Conservation (phyloP, 495 filamentous ascomycete species). For the Penicillium cataractarum region DNA sequence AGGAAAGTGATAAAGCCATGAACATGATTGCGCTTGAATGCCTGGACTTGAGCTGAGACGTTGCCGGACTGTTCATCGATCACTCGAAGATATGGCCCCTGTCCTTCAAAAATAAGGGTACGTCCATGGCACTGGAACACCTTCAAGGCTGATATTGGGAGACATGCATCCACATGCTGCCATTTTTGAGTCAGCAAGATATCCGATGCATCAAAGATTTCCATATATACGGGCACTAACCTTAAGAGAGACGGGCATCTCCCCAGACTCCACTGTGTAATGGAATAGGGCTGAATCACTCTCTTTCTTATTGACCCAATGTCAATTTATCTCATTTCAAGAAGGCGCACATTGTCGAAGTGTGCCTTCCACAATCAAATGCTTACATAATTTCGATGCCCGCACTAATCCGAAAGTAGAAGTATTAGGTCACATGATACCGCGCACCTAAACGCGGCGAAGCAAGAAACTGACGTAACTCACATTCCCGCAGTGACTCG, state of each 20-base stretch:
- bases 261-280: conserved; percentile 23
- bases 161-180: conserved; percentile 51
- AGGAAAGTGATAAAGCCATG: conserved; percentile 44
- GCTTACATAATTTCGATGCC: conserved; percentile 1
- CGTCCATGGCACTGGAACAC: conserved; percentile 30
- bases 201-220: background rate
- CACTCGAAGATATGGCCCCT: conserved; percentile 44
- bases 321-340: background rate
- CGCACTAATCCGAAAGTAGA: conserved; percentile 26
- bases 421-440: conserved; percentile 33
- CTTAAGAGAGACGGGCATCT: conserved; percentile 43
- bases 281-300: conserved; percentile 5
- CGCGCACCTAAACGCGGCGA: conserved; percentile 26
- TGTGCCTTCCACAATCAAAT: conserved; percentile 10
- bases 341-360: conserved; percentile 10
- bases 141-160: conserved; percentile 49
- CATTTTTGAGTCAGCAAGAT: conserved; percentile 23
- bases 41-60: conserved; percentile 32
- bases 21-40: conserved; percentile 47
- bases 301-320: conserved; percentile 5
- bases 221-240: conserved; percentile 26
- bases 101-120: conserved; percentile 42
- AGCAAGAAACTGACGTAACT: conserved; percentile 7
- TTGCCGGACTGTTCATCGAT: conserved; percentile 41
- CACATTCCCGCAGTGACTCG: conserved; percentile 16